These are phyloP conservation scores for Marvania coccoides DNA, from an alignment of 139 green algal species.

Conservation along the genomic window DNA sequence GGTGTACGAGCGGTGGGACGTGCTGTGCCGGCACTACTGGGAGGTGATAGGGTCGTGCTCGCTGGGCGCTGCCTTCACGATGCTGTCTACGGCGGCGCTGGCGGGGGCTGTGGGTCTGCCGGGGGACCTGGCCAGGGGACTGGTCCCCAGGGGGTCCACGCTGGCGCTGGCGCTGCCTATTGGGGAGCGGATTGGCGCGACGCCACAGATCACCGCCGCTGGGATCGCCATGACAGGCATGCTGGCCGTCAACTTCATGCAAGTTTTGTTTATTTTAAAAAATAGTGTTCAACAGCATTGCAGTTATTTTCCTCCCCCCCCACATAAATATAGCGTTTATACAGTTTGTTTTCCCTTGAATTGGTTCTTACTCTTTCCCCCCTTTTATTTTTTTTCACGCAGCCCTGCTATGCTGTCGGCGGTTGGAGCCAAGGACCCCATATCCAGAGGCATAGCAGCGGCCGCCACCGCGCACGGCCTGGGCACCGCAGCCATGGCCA, in stretches of 20 bases:
- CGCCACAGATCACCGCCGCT: slow-evolving; percentile 65
- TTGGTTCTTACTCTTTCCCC: too few relatives aligned
- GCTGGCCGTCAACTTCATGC: slow-evolving; percentile 65
- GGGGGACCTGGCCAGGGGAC: slow-evolving; percentile 46
- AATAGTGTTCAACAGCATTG: too few relatives aligned
- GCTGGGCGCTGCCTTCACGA: slow-evolving; percentile 60
- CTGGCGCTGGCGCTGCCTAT: slow-evolving; percentile 86
- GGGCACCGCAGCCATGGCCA: slow-evolving; percentile 75
- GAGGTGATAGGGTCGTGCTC: slow-evolving; percentile 70
- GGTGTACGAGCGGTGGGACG: slow-evolving; percentile 56
- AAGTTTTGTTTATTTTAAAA: too few relatives aligned
- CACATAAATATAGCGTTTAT: too few relatives aligned
- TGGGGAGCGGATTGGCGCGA: slow-evolving; percentile 45
- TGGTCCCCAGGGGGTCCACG: slow-evolving; percentile 75
- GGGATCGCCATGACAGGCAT: slow-evolving; percentile 73
- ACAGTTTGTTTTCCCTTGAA: too few relatives aligned
- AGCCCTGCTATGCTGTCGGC: slow-evolving; percentile 63
- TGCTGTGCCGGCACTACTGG: slow-evolving; percentile 66
- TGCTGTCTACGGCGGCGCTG: slow-evolving; percentile 64
- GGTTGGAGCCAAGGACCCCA: slow-evolving; percentile 67
- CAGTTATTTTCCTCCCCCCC: too few relatives aligned
- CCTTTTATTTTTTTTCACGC: too few relatives aligned
- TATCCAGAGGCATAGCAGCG: slow-evolving; percentile 66
- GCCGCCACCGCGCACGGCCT: slow-evolving; percentile 70
- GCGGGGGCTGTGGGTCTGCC: slow-evolving; percentile 46